phyloP scores from a whole-genome alignment of 306 rosid species.

The Glycyrrhiza uralensis region DNA sequence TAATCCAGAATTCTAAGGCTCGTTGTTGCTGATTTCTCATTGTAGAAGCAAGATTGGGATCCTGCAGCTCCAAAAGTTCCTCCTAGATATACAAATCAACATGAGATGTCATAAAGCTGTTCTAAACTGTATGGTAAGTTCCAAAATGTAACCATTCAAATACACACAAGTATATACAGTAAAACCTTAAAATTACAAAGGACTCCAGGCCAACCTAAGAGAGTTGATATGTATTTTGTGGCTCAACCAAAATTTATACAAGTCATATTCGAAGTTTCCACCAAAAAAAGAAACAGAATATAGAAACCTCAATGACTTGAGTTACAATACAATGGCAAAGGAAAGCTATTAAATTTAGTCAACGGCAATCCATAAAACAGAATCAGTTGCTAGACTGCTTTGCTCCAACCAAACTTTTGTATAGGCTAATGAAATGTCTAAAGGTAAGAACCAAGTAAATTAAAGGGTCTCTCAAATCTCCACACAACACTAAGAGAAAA shows the following conservation, averaged over 20 bases:
- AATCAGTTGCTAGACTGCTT: not conserved
- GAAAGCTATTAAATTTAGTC: not conserved
- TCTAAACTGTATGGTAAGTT: not conserved
- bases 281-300: not conserved
- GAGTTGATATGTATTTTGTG: not conserved
- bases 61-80: constrained; percentile 86
- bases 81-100: constrained; percentile 50
- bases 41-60: constrained; percentile 67
- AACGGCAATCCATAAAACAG: not conserved
- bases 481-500: constrained; percentile 8
- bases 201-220: not conserved
- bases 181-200: not conserved
- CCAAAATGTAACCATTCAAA: not conserved
- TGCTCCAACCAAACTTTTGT: not conserved
- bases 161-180: not conserved
- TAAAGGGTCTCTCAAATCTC: not conserved
- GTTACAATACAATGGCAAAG: not conserved
- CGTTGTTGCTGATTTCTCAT: constrained; percentile 65
- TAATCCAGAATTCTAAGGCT: constrained; percentile 76
- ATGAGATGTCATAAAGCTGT: not conserved
- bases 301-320: not conserved
- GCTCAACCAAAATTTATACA: not conserved
- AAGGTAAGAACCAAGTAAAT: constrained; percentile 2
- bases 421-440: not conserved
- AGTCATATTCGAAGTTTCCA: not conserved